Evolutionary conservation across 371 early-diverging fungal species (phyloP).

Genomic region (Mortierella sp.): DNA sequence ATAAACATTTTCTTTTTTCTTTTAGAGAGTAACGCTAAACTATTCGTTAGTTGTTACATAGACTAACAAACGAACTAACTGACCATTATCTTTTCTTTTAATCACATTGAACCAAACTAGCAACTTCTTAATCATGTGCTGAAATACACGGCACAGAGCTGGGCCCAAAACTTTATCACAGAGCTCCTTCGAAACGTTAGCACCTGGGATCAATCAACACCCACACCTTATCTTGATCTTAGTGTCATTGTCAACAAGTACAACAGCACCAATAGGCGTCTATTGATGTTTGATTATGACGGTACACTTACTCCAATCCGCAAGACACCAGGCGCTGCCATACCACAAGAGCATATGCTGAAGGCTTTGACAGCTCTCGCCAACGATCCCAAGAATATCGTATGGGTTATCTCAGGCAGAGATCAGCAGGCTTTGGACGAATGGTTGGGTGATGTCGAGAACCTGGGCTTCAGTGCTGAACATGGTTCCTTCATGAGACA

Average conservation of each 20-base stretch:
- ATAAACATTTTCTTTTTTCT: background rate
- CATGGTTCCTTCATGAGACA: constrained; percentile 78
- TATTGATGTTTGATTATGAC: constrained; percentile 72
- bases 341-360: constrained; percentile 78
- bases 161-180: constrained; percentile 90
- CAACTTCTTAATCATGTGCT: constrained; percentile 91
- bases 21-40: background rate
- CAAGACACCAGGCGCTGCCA: constrained; percentile 74
- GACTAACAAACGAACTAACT: background rate
- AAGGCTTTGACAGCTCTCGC: constrained; percentile 74
- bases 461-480: constrained; percentile 83
- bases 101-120: constrained; percentile 41
- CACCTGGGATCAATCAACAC: constrained; percentile 65
- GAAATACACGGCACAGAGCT: constrained; percentile 90
- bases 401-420: constrained; percentile 94
- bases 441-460: constrained; percentile 87
- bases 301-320: constrained; percentile 87
- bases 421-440: constrained; percentile 86
- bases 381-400: constrained; percentile 84
- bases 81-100: background rate
- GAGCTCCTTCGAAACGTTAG: constrained; percentile 63
- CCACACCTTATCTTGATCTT: constrained; percentile 77
- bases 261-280: constrained; percentile 67
- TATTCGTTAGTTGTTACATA: background rate
- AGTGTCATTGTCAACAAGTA: constrained; percentile 62